Evolutionary conservation across 371 early-diverging fungal genomes (phyloP), one percentile per base, ranked within the genome.

Genomic region (Mortierella polycephala): DNA sequence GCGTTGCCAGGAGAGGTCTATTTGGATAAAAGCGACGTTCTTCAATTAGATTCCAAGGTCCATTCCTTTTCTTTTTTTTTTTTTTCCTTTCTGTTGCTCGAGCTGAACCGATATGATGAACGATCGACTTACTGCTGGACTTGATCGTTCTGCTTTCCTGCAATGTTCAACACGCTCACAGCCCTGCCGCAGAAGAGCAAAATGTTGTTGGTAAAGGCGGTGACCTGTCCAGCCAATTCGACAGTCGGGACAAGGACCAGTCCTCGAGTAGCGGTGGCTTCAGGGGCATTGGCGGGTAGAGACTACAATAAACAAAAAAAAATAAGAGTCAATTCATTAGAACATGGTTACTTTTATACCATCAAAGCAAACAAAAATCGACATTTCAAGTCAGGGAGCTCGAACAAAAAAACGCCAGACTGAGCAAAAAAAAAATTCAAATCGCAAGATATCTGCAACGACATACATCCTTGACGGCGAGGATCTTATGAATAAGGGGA

Each of bases 161-260:
- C 91, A 49, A 96, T 67, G 72, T 94, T 96, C 53, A 91, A 86
- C 5, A 88, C 86, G n/a, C 82, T 87, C 20, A 95, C 84, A 9
- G 87, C 79, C 47, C 90, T 84, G 23, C 88, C 87, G 64, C 95
- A 92, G 77, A 94, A 96, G 39, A 87, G 75, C 13, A 89, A 67
- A 61, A 98, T 81, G 57, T 93, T 89, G 45, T 89, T 86, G 55
- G 95, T 73, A 61, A 93, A 92, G 45, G 85, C 83, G 12, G 90
- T 85, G 12, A 98, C 97, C 84, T 98, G 99, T 75, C 93, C 94
- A 39, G 98, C 96, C 44, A 99, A 88, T 83, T 99, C 99, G 59
- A 96, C 87, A 0, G 99, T 98, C 5, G 99, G 99, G 6, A 98
- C 99, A 37, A 99, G 84, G 55, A 99, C 90, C 59, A 95, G 52